phyloP scores from a whole-genome alignment of 1,284 basidiomycete species.

The Puccinia triticina region DNA sequence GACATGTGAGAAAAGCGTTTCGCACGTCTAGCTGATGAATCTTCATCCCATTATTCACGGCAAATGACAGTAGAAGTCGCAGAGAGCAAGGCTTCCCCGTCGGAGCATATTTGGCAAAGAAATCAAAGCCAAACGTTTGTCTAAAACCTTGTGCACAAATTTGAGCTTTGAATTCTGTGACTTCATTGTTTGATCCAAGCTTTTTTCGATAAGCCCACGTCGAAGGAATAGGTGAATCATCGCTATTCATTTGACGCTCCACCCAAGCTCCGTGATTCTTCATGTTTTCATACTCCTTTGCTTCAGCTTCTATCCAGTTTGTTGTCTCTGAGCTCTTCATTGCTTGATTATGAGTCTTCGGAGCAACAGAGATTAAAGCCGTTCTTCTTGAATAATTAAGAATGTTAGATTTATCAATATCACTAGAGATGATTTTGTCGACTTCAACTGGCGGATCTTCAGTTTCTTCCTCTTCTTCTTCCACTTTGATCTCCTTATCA shows the following conservation, averaged over 20 bases:
- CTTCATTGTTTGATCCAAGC: background rate
- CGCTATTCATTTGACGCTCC: background rate
- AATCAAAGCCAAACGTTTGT: slow-evolving; percentile 50
- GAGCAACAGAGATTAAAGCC: background rate
- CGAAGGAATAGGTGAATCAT: background rate
- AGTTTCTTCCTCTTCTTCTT: background rate
- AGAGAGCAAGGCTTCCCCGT: slow-evolving; percentile 32
- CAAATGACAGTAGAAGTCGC: slow-evolving; percentile 45
- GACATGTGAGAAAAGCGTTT: slow-evolving; percentile 52
- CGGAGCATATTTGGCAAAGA: slow-evolving; percentile 51
- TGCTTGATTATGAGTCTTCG: background rate
- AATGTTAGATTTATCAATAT: background rate
- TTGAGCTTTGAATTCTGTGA: slow-evolving; percentile 49
- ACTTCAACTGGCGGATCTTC: background rate
- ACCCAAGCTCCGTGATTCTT: background rate
- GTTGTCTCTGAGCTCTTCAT: background rate
- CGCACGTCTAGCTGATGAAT: slow-evolving; percentile 51
- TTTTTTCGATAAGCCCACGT: too few relatives aligned
- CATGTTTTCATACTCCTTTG: background rate
- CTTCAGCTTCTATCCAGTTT: background rate
- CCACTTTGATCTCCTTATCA: too few relatives aligned
- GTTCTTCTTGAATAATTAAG: background rate
- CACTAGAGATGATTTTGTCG: background rate
- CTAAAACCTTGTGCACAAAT: slow-evolving; percentile 52
- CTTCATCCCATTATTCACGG: slow-evolving; percentile 16